Base-by-base conservation (phyloP, 2,329 filamentous ascomycete species). In the Ceratocystis smalleyi region DNA sequence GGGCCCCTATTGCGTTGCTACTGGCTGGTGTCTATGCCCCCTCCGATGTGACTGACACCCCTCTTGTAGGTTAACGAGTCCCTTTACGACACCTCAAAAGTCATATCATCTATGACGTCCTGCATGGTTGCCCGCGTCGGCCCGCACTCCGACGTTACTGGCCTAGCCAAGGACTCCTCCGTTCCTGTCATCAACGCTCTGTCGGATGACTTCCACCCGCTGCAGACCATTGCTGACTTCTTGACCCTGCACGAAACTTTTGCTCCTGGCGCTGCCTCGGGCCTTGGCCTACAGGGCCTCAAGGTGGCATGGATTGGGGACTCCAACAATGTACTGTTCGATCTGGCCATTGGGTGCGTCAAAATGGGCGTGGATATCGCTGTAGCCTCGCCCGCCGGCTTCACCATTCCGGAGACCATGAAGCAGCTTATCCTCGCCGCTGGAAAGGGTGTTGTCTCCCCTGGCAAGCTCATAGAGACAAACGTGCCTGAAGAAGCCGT, bases 231-330 rank as follows among this genome's bases (percentile, higher is more conserved):
- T 72, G 91, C 94, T 70, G 94, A 99, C 75, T 92, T 92, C 75
- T 81, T 96, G 67, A 97, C 94, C 32, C 86, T 99, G 62, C 80
- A 88, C 72, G 92, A 97, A 76, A 78, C 81, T 1, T 90, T 91
- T 73, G 68, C 68, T 1, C 70, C 71, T 32, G 73, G 70, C 64
- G 63, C 64, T 17, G 67, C 67, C 2, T 68, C 70, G 32, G 74
- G 72, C 62, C 79, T 95, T 6, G 88, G 89, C 1, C 78, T 95
- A 3, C 82, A 89, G 69, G 89, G 90, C 0, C 75, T 96, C 70
- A 97, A 96, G 76, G 83, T 97, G 67, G 92, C 94, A 17, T 99
- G 94, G 94, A 80, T 99, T 57, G 92, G 92, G 63, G 92, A 99
- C 73, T 90, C 91, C 10, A 99, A 97, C 77, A 99, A 99, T 70